Conservation (phyloP, 805 yeast genomes). For the Jamesozyma spencerorum region DNA sequence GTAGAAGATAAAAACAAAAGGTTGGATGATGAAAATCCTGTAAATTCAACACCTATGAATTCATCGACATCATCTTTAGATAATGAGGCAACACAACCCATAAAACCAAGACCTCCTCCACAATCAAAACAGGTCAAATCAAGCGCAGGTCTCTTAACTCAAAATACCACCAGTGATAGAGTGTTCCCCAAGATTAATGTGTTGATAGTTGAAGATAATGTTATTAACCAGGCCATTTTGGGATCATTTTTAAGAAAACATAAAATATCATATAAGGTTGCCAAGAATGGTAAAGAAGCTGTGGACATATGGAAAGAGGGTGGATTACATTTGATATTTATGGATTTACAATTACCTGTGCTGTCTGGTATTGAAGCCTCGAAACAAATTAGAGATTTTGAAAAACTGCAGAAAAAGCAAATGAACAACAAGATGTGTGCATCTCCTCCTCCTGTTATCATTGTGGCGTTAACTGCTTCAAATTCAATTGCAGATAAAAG, state of each 20-base stretch:
- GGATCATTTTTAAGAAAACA: slow-evolving; percentile 82
- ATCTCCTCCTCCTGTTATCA: slow-evolving; percentile 96
- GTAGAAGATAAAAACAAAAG: too few relatives aligned
- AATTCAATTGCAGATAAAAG: slow-evolving; percentile 77
- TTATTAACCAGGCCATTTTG: slow-evolving; percentile 84
- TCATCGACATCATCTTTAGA: not conserved
- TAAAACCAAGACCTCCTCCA: not conserved
- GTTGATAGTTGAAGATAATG: slow-evolving; percentile 90
- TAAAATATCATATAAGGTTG: slow-evolving; percentile 73
- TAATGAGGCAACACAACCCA: not conserved
- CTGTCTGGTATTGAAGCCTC: slow-evolving; percentile 95
- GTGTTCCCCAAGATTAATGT: slow-evolving; percentile 87
- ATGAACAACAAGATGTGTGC: slow-evolving; percentile 31
- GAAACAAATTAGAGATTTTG: slow-evolving; percentile 78
- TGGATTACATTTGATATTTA: slow-evolving; percentile 85
- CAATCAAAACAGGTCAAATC: not conserved
- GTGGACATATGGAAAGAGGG: slow-evolving; percentile 90
- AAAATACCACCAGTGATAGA: slow-evolving; percentile 34
- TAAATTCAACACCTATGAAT: too few relatives aligned
- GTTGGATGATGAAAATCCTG: too few relatives aligned
- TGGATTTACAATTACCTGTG: slow-evolving; percentile 96
- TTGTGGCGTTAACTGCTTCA: slow-evolving; percentile 93
- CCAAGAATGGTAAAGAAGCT: slow-evolving; percentile 92
- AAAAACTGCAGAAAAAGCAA: slow-evolving; percentile 35
- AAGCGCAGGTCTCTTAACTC: not conserved